These are phyloP conservation scores for Oxyria digyna DNA, from an alignment of 148 eudicot genomes.

Conservation along the genomic window DNA sequence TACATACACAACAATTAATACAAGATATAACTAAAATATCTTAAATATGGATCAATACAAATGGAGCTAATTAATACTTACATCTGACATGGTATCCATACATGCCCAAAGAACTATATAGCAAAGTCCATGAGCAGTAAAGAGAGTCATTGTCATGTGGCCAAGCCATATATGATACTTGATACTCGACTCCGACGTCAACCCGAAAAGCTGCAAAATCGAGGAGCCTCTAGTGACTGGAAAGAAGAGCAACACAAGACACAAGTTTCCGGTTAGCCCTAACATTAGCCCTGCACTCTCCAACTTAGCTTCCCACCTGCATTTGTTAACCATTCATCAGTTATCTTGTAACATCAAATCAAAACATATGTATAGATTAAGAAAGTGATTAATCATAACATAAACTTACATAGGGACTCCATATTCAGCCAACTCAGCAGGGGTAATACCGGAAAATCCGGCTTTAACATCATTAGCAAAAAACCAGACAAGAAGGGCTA, in stretches of 20 bases:
- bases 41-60: no score
- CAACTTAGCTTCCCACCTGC: constrained; percentile 65
- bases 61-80: background rate
- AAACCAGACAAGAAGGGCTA: constrained; percentile 64
- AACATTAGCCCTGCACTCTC: constrained; percentile 32
- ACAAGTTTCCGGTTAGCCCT: constrained; percentile 60
- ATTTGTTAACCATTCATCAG: background rate
- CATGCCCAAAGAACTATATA: constrained; percentile 48
- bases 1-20: background rate
- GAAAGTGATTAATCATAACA: background rate
- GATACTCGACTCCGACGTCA: constrained; percentile 70
- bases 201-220: constrained; percentile 49
- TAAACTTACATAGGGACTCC: constrained; percentile 39
- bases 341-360: background rate
- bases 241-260: constrained; percentile 54
- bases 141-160: constrained; percentile 47
- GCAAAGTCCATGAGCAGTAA: constrained; percentile 54
- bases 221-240: constrained; percentile 76
- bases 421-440: constrained; percentile 4
- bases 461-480: constrained; percentile 31
- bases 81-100: background rate
- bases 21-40: no score
- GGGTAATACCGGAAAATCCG: constrained; percentile 30
- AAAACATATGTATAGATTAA: background rate
- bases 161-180: constrained; percentile 91